Evolutionary conservation across 2,329 filamentous ascomycete species (phyloP), one percentile per base, ranked within the genome.

Genomic region (Chaetomiaceae sp.): DNA sequence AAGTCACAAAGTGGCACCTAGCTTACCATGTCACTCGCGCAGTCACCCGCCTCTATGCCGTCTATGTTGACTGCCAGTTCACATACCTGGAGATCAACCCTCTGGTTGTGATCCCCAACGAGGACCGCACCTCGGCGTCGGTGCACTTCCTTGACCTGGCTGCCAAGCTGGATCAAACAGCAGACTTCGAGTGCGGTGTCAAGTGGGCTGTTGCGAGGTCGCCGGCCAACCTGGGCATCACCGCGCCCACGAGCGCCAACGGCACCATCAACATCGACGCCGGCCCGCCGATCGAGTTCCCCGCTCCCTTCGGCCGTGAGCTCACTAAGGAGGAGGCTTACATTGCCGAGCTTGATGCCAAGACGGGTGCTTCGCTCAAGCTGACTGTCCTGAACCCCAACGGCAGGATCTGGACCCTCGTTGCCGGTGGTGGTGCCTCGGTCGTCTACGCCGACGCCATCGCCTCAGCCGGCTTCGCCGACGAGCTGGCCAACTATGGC

Each of bases 31-130:
- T 9, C 40, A 41, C 7, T 20, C 16, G n/a, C 16, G 16, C 38
- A 62, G 60, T 99, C 77, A 89, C 89, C 66, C 86, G 93, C 65
- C 81, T 99, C 61, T 99, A 99, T 70, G 93, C 92, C 64, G 93
- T 99, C 76, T 99, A 97, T 68, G 93, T 97, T 60, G 93, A 99
- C 80, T 95, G 89, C 83, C 93, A 99, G 75, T 99, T 99, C 83
- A 97, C 93, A 67, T 99, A 99, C 79, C 89, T 99, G 64, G 93
- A 99, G 76, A 99, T 99, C 81, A 99, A 99, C 84, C 93, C 93
- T 63, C 79, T 99, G 59, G 93, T 99, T 56, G 93, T 96, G 69
- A 92, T 99, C 65, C 93, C 93, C 71, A 97, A 97, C 72, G 86
- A 82, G 61, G 85, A 91, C 64, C 87, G 82, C 68, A 97, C 92